Evolutionary conservation across 179 eudicot species (phyloP).

Genomic region (Patellifolia procumbens): DNA sequence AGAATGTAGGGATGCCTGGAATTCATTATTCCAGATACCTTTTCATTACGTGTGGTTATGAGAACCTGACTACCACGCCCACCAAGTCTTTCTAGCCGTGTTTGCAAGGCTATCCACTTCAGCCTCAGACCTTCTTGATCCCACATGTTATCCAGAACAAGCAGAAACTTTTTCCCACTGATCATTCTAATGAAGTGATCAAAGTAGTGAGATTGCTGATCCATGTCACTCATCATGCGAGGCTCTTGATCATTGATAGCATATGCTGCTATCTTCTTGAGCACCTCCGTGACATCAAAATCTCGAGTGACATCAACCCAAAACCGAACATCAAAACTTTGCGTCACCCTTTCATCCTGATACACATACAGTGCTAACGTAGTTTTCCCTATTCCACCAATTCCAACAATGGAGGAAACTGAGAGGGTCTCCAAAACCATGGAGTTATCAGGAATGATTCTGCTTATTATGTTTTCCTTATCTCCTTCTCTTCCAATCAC

Average conservation of each 20-base stretch:
- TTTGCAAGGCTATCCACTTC: background rate
- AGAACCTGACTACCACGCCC: constrained; percentile 8
- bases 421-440: background rate
- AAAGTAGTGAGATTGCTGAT: background rate
- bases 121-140: background rate
- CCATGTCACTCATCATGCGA: background rate
- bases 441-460: background rate
- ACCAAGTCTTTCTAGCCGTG: background rate
- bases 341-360: constrained; percentile 9
- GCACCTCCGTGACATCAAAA: constrained; percentile 11
- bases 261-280: background rate
- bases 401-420: constrained; percentile 13
- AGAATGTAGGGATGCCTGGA: background rate
- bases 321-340: constrained; percentile 2
- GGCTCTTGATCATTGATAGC: background rate
- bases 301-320: constrained; percentile 12
- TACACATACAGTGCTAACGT: constrained; percentile 17
- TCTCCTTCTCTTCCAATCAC: constrained; percentile 12
- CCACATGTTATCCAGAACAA: constrained; percentile 20
- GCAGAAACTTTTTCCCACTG: constrained; percentile 3
- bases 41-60: constrained; percentile 20
- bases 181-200: background rate
- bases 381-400: constrained; percentile 25
- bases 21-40: constrained; percentile 2
- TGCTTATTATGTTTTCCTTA: background rate